Base-by-base conservation (phyloP, 176 grass and related monocot genomes). In the Musa itinerans region DNA sequence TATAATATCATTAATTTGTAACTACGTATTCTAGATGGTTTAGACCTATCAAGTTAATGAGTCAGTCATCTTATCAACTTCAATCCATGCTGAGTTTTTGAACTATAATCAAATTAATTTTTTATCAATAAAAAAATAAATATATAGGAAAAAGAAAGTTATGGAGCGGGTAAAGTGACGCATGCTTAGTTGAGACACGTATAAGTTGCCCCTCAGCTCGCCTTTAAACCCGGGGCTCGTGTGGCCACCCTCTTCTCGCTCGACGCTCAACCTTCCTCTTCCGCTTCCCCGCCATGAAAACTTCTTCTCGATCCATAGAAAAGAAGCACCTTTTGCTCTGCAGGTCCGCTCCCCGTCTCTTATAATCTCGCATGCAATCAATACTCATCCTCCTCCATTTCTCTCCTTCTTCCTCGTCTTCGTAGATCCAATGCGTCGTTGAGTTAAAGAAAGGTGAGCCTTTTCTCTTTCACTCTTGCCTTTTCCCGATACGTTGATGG, bases 231-330 rank as follows among this genome's bases (percentile, higher is more conserved):
- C 34, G 34, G 34, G 34, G 34, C 34, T 62, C 57, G 57, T 62
- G 20, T 62, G 57, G 57, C 13, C 23, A 19, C 23, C 52, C 72
- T 56, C 72, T 54, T 57, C 53, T 57, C 52, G 23, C 13, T 74
- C 52, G 20, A 11, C 13, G 5, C n/a, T 27, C 71, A 15, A 24
- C 24, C 71, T 74, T 55, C 50, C 22, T 55, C 71, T 24, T 74
- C 50, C 71, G 21, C 71, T 55, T 74, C 50, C 21, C 23, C 52
- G 52, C 71, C 21, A 74, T 74, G 19, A 5, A 74, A 25, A 54
- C 2, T 9, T 52, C 51, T 11, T 22, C 20, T 10, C 23, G 20
- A 25, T 22, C n/a, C 11, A 11, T n/a, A 24, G 21, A 65, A 65
- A 65, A 65, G 63, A 11, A 65, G 63, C 25, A 13, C 22, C 10